Evolutionary conservation across 768 basidiomycete species (phyloP), one percentile per base, ranked within the genome.

Genomic region (Zangia roseola): DNA sequence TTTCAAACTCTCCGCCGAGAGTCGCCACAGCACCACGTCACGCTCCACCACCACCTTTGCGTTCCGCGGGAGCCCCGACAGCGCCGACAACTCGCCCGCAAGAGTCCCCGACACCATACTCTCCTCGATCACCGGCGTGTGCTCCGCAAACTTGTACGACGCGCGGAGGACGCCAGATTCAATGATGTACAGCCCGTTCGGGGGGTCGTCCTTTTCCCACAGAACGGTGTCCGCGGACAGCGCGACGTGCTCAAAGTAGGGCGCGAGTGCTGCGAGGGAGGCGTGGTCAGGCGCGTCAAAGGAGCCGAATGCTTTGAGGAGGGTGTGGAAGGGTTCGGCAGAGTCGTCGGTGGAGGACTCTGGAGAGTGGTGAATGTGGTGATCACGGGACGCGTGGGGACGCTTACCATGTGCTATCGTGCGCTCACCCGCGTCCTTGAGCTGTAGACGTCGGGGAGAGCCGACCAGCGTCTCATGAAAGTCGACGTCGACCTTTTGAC

Each of bases 41-140:
- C 82, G 75, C 67, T 97, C 95, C 4, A 88, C 91, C 0, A 85
- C 73, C 30, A 91, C 91, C 5, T 86, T 90, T 21, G 94, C 88
- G 62, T 97, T 98, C 40, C 95, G 76, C 16, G 82, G 76, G 17
- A 86, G 74, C 19, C 82, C 83, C 9, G 93, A 84, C 12, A 99
- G 71, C 31, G 88, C 89, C 0, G 91, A 86, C 44, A 99, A 67
- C 68, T 97, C 95, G 0, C 95, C 95, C 10, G 94, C 91, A 3
- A 97, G 71, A 0, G 93, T 92, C 3, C 94, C 94, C 4, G 91
- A 83, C 0, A 94, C 91, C 93, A 95, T 95, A 2, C 88, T 90
- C 70, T 95, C 93, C 60, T 89, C 86, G 41, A 92, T 82, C 6
- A 69, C 64, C 21, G 80, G 78, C 6, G 80, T 71, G 55, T 88